Conservation (phyloP, 768 basidiomycete genomes). For the Trichaptum fuscoviolaceum region DNA sequence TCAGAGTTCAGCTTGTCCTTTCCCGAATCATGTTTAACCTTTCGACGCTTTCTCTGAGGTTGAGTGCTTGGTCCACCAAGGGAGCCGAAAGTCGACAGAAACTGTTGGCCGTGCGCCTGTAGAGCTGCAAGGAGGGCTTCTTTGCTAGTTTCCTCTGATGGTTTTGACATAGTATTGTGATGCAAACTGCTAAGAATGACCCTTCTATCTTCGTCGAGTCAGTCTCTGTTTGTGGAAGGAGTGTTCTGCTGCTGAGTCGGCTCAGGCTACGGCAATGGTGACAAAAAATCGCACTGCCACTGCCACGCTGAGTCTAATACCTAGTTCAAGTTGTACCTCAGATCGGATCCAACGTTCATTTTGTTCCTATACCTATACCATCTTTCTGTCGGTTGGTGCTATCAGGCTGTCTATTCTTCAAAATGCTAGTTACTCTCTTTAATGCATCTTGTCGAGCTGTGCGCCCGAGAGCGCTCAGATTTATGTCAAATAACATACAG, state of each 20-base stretch:
- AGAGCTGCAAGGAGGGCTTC: conserved; percentile 34
- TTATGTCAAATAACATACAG: background rate
- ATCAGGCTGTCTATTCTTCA: background rate
- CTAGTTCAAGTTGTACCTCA: background rate
- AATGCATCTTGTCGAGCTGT: background rate
- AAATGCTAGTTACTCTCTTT: background rate
- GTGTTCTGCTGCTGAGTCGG: background rate
- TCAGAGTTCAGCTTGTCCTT: conserved; percentile 11
- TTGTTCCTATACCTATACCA: background rate
- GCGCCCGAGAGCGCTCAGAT: background rate
- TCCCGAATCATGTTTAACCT: conserved; percentile 17
- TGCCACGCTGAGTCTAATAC: background rate
- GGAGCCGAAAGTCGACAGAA: conserved; percentile 36
- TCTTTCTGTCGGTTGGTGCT: background rate
- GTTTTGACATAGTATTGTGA: background rate
- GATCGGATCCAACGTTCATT: background rate
- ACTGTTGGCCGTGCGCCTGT: conserved; percentile 42
- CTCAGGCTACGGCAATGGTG: background rate
- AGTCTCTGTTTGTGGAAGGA: background rate
- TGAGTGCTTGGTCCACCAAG: conserved; percentile 19
- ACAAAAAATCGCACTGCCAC: background rate
- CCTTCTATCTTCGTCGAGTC: background rate
- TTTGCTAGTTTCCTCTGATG: conserved; percentile 16
- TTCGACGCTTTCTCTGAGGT: conserved; percentile 7
- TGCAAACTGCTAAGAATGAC: background rate